Conservation (phyloP, 1,284 basidiomycete genomes). For the Cryptococcus maquisensis region DNA sequence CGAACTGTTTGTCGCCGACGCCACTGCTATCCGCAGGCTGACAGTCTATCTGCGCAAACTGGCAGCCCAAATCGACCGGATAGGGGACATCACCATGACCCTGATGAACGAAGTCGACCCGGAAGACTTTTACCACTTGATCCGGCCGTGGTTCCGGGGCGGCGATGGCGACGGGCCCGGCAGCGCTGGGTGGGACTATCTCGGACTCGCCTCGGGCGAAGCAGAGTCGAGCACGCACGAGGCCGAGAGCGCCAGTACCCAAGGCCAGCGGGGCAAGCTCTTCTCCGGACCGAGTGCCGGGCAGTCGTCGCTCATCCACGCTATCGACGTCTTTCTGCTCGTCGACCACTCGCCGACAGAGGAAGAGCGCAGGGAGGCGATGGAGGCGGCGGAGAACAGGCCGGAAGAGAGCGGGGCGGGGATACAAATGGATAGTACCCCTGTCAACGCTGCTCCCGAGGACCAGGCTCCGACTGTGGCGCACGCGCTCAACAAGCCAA, state of each 20-base stretch:
- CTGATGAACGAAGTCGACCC: constrained; percentile 74
- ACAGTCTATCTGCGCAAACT: constrained; percentile 66
- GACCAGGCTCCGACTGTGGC: background rate
- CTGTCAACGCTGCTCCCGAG: constrained; percentile 2
- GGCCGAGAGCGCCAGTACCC: constrained; percentile 11
- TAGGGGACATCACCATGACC: constrained; percentile 60
- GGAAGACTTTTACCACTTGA: constrained; percentile 71
- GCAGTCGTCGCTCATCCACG: constrained; percentile 83
- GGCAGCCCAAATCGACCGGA: constrained; percentile 62
- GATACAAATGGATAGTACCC: constrained; percentile 7
- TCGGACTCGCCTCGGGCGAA: constrained; percentile 64
- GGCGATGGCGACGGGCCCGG: constrained; percentile 63
- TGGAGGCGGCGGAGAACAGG: constrained; percentile 1
- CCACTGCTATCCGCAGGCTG: constrained; percentile 67
- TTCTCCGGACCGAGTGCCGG: constrained; percentile 86
- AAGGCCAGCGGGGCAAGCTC: constrained; percentile 48
- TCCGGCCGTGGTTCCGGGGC: constrained; percentile 91
- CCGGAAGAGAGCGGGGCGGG: background rate
- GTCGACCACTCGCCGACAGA: constrained; percentile 59
- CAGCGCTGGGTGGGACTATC: constrained; percentile 71
- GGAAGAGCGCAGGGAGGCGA: constrained; percentile 18
- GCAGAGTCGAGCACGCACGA: constrained; percentile 18
- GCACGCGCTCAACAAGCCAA: constrained; percentile 1
- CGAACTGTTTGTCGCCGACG: constrained; percentile 85
- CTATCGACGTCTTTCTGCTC: constrained; percentile 83